Evolutionary conservation across 2,329 filamentous ascomycete genomes (phyloP), one percentile per base, ranked within the genome.

Genomic region (Aspergillus oerlinghausenensis): DNA sequence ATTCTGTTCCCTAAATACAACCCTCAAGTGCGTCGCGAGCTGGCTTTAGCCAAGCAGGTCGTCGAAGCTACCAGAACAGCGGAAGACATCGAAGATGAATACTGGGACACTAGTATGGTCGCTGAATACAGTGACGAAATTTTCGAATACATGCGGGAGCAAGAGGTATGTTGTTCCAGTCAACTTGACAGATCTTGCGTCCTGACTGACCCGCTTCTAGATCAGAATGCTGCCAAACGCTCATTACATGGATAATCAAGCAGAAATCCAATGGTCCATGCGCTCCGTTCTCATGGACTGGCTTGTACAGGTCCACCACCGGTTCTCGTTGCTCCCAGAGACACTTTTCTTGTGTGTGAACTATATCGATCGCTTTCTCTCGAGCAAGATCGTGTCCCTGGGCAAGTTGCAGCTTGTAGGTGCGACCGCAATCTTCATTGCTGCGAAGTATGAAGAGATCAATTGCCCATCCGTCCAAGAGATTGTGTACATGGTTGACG

Each of bases 211-310:
- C 28, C 50, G 47, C 29, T 11, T 21, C 56, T 70, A 91, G 89
- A 84, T 81, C 72, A 86, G 81, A 65, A 89, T 97, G 85, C 81
- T 92, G 43, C 94, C 94, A 1, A 92, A 94, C 68, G 82, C 91
- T 3, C 85, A 94, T 72, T 99, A 99, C 80, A 99, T 99, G 93
- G 91, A 96, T 60, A 87, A 89, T 63, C 94, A 99, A 73, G 87
- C 88, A n/a, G 93, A 97, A 74, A 95, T 99, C 56, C 90, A 96
- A 71, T 99, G 94, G 94, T 96, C 92, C 2, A 99, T 97, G 94
- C 90, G 94, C 49, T 88, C 92, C 5, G 91, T 97, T 23, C 82
- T 99, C 54, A 95, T 99, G 87, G 94, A 97, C 74, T 99, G 94
- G 94, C 82, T 99, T 47, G 89, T 97, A 49, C 92, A 99, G 73